These are phyloP conservation scores for Thalassiosira livingstoniorum DNA, from an alignment of 352 stramenopile genomes.

Conservation along the genomic window DNA sequence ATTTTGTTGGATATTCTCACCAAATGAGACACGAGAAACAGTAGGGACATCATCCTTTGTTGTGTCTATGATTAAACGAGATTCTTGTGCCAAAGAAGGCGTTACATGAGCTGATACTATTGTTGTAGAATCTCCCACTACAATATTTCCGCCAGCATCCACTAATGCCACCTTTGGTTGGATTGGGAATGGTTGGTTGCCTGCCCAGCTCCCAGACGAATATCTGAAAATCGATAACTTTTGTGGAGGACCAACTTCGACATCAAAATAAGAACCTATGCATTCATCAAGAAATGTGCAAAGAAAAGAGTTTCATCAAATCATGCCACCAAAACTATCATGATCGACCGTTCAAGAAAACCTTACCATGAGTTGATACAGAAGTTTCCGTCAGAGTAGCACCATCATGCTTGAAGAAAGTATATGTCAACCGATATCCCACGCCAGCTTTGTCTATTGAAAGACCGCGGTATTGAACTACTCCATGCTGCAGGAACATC, in stretches of 20 bases:
- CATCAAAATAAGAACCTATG: conserved; percentile 65
- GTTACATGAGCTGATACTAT: conserved; percentile 59
- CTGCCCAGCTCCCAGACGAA: conserved; percentile 59
- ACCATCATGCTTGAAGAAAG: conserved; percentile 46
- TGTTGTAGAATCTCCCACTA: conserved; percentile 53
- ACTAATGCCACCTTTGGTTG: conserved; percentile 70
- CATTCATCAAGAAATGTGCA: neutral
- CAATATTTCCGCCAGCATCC: conserved; percentile 70
- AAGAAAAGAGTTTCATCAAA: neutral
- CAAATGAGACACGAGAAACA: conserved; percentile 52
- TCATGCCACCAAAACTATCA: conserved; percentile 2
- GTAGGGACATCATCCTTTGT: conserved; percentile 48
- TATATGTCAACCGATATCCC: conserved; percentile 64
- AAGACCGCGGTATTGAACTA: conserved; percentile 63
- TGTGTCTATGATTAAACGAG: conserved; percentile 66
- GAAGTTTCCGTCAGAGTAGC: conserved; percentile 33
- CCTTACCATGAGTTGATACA: conserved; percentile 48
- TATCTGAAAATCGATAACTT: conserved; percentile 54
- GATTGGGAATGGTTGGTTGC: conserved; percentile 68
- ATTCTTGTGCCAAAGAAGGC: conserved; percentile 54
- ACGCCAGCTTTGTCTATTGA: conserved; percentile 68
- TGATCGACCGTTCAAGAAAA: too few species aligned
- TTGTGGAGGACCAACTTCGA: conserved; percentile 59
- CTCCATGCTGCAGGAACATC: conserved; percentile 47
- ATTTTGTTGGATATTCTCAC: conserved; percentile 46